Base-by-base conservation (phyloP, 116 monocot species). In the Phalaenopsis hybrid region DNA sequence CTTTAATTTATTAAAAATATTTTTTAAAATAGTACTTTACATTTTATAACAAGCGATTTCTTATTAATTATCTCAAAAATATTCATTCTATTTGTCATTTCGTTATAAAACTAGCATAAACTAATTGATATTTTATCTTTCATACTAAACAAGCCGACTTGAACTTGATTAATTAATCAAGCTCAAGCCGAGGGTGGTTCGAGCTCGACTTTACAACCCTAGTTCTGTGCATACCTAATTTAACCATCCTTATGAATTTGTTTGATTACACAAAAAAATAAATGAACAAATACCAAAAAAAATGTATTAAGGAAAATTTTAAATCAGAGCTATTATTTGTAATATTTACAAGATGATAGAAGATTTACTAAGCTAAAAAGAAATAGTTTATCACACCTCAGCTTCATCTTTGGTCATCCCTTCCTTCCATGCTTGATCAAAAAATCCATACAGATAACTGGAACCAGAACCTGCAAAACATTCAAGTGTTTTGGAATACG, bases 351-450 rank as follows among this genome's bases (percentile, higher is more conserved):
- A 18, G 75, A 44, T 5, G 44, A 2, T 63, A 21, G 63, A 7
- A 63, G 20, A 21, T 34, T 70, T 70, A 34, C 70, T 70, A 33
- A 33, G 70, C 3, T 70, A 34, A 70, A 70, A 70, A 70, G 12
- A 75, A 75, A 43, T 45, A 6, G 12, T 75, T 44, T 20, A 48
- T 9, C 75, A 80, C 88, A 94, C 96, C 94, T 97, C 96, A 58
- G 96, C 96, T 81, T 94, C 96, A 50, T 97, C 96, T 80, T 90
- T 94, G 81, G 76, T 91, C 96, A 97, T 91, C 18, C 88, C 90
- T 74, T 97, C 94, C 88, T 93, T 97, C 94, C 97, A 97, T 50
- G 87, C 94, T 81, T 97, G 94, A 72, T 97, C 97, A 83, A 97
- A 90, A 74, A 97, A 91, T 4, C 94, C 97, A 94, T 97, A 94